Conservation (phyloP, 768 basidiomycete species). For the Kwoniella europaea region DNA sequence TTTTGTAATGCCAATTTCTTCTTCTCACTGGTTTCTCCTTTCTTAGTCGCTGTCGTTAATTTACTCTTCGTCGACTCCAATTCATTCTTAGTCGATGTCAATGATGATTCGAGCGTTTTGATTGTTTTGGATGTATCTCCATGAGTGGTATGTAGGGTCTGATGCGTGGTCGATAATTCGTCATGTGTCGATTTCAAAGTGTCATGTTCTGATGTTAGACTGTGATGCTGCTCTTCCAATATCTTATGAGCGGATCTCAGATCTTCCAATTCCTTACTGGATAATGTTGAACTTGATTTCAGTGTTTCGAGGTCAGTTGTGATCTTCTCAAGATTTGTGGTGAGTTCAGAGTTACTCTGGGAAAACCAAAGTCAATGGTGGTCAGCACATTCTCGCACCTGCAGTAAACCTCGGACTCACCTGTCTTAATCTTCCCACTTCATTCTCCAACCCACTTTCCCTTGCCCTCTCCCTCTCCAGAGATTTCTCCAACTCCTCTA, state of each 20-base stretch:
- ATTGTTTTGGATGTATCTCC: conserved; percentile 1
- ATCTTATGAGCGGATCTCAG: conserved; percentile 21
- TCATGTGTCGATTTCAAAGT: conserved; percentile 26
- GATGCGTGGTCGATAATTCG: conserved; percentile 15
- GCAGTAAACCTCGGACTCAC: conserved; percentile 26
- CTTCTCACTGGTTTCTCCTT: conserved; percentile 48
- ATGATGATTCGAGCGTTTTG: conserved; percentile 10
- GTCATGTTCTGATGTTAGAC: conserved; percentile 21
- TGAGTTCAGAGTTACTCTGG: conserved; percentile 34
- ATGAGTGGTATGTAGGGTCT: conserved; percentile 15
- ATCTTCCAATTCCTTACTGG: conserved; percentile 8
- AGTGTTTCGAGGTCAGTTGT: conserved; percentile 17
- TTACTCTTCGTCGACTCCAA: conserved; percentile 18
- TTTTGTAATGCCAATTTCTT: conserved; percentile 44
- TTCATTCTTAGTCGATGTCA: conserved; percentile 4
- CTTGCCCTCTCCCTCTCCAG: conserved; percentile 33
- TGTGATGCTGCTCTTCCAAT: conserved; percentile 12
- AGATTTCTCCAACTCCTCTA: conserved; percentile 28
- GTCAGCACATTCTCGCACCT: background rate
- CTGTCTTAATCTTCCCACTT: conserved; percentile 48
- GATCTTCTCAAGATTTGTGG: conserved; percentile 16
- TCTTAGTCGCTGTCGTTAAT: conserved; percentile 33
- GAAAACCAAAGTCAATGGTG: background rate
- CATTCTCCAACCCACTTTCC: conserved; percentile 47
- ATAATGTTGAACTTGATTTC: conserved; percentile 10